Conservation (phyloP, 495 filamentous ascomycete genomes). For the Opeltia flavorubescens region DNA sequence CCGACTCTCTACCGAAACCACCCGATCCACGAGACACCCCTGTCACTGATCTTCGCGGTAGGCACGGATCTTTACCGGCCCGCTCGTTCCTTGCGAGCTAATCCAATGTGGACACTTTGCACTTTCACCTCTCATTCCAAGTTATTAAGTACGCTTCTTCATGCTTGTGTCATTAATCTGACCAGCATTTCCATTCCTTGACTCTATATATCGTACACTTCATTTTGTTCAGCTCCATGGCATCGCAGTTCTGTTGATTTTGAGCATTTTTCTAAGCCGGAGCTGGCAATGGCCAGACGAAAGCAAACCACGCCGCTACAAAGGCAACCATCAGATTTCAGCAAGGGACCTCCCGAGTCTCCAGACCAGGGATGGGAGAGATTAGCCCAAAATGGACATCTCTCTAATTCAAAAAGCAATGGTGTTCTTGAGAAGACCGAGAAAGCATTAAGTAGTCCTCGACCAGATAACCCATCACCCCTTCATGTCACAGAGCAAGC, state of each 20-base stretch:
- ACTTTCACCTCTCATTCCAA: not conserved
- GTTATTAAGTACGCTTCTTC: too few relatives aligned
- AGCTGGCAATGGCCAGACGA: conserved; percentile 54
- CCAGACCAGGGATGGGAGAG: conserved; percentile 18
- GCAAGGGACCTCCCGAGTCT: conserved; percentile 25
- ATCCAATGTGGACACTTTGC: conserved; percentile 2
- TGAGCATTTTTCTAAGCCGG: too few relatives aligned
- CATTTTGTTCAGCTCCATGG: too few relatives aligned
- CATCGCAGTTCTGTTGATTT: too few relatives aligned
- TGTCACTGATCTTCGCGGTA: not conserved
- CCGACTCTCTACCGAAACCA: not conserved
- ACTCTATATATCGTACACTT: too few relatives aligned
- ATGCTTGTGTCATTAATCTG: too few relatives aligned
- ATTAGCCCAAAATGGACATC: conserved; percentile 16
- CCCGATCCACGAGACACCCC: not conserved
- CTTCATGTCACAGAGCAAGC: conserved; percentile 27
- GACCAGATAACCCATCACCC: conserved; percentile 18
- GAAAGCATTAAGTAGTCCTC: conserved; percentile 25
- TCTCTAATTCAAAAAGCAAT: not conserved
- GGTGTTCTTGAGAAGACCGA: conserved; percentile 1
- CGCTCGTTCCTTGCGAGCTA: not conserved
- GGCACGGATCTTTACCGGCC: not conserved
- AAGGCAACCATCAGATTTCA: conserved; percentile 49
- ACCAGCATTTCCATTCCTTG: not conserved
- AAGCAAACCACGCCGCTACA: conserved; percentile 56